Base-by-base conservation (phyloP, 768 basidiomycete species). In the Mycena latifolia region DNA sequence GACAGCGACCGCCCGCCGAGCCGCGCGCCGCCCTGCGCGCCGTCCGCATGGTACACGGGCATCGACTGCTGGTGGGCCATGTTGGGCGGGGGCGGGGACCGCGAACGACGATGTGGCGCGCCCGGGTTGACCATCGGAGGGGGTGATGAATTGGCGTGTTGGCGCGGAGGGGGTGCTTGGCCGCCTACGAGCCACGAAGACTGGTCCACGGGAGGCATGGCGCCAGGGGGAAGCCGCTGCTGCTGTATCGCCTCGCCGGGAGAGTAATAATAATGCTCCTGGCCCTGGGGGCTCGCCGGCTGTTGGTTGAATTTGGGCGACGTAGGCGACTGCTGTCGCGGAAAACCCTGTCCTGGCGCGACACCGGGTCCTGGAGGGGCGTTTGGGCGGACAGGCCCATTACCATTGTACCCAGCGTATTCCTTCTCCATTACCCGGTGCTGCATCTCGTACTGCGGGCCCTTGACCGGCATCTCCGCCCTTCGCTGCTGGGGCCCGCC, bases 371-470 rank as follows among this genome's bases (percentile, higher is more conserved):
- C 68, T 37, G 77, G 77, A 14, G 75, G 72, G 35, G 62, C 72
- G 73, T 59, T 75, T 14, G 64, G 73, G 46, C 73, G 71, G 52
- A 67, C 67, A 43, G 65, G 50, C 2, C 69, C 67, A 53, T 77
- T 80, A 28, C 77, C 77, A 57, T 76, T 78, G 70, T 82, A 84
- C 58, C 81, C 83, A 53, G 84, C 83, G 68, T 93, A 93, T 75
- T 97, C 94, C 72, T 96, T 92, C 76, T 96, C 93, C 86, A 98
- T 95, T 54, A 91, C 93, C 25, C 92, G 89, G 76, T 95, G 92
- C 76, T 98, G 96, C 87, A 93, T 91, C 73, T 97, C 96, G 75
- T 97, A 98, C 72, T 94, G 92, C 41, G 96, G 94, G 6, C 93
- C 89, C 67, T 90, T 89, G 58, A 98, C 87, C 10, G 95, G 91